These are phyloP conservation scores for Chaetothyriales sp. DNA, from an alignment of 2,329 filamentous ascomycete species.

Conservation along the genomic window DNA sequence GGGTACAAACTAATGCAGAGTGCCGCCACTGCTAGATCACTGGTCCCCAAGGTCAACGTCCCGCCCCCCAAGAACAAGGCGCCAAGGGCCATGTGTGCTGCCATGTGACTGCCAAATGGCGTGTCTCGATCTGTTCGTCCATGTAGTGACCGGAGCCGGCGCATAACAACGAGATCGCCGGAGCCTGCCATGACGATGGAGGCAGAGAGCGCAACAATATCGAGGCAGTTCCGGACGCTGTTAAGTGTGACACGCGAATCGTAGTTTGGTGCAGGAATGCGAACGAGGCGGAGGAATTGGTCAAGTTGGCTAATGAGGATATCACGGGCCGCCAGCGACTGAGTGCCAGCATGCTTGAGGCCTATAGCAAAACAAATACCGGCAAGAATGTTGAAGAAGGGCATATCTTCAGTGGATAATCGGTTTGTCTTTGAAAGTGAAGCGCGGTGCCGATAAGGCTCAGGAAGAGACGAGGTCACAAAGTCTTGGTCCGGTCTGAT, in stretches of 20 bases:
- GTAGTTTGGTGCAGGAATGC: slow-evolving; percentile 49
- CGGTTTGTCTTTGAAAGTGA: slow-evolving; percentile 44
- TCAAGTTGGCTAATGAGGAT: slow-evolving; percentile 73
- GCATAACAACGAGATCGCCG: slow-evolving; percentile 71
- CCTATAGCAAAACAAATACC: slow-evolving; percentile 63
- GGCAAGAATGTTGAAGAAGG: slow-evolving; percentile 82
- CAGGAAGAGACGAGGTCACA: slow-evolving; percentile 60
- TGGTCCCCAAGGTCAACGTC: slow-evolving; percentile 80
- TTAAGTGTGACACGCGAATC: slow-evolving; percentile 71
- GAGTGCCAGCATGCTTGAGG: slow-evolving; percentile 59
- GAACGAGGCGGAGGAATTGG: slow-evolving; percentile 64
- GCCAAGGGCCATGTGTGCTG: slow-evolving; percentile 80
- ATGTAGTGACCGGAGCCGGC: slow-evolving; percentile 73
- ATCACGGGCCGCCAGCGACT: slow-evolving; percentile 56
- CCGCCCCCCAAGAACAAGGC: slow-evolving; percentile 83
- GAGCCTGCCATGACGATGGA: slow-evolving; percentile 93
- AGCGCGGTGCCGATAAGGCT: slow-evolving; percentile 48
- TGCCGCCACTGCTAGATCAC: slow-evolving; percentile 69
- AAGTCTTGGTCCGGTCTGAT: slow-evolving; percentile 61
- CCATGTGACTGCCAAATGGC: slow-evolving; percentile 85
- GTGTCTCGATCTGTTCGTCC: slow-evolving; percentile 70
- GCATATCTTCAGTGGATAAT: slow-evolving; percentile 68
- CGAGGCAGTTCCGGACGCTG: slow-evolving; percentile 80
- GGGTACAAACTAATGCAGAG: slow-evolving; percentile 89
- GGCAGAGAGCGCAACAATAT: slow-evolving; percentile 65